A percentile compares a stretch with the other conserved stretches of the same genome.
Evolutionary conservation across 1,284 basidiomycete species (phyloP).

Genomic region (Peniophora sp.): DNA sequence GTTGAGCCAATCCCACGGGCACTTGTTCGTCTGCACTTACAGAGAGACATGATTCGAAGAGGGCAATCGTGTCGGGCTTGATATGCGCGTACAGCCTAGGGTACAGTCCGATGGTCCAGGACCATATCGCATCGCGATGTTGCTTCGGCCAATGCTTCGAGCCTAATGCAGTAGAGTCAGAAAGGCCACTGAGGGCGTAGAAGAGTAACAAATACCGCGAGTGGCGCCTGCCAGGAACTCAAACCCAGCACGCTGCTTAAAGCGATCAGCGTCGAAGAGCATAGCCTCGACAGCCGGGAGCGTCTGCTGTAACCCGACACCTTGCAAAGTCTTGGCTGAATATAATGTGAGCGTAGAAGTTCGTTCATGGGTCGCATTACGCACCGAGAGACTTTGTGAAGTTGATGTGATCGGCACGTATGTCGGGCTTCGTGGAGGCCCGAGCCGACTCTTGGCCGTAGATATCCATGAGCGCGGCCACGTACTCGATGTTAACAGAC

Average conservation of each 20-base stretch:
- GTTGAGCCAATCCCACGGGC: no score
- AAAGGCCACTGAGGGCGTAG: slow-evolving; percentile 2
- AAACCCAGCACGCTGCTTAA: slow-evolving; percentile 86
- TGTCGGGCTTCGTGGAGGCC: slow-evolving; percentile 38
- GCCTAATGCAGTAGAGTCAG: slow-evolving; percentile 32
- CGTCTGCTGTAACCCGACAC: slow-evolving; percentile 43
- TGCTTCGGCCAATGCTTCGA: slow-evolving; percentile 85
- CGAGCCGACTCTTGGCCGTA: slow-evolving; percentile 71
- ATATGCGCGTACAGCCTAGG: slow-evolving; percentile 71
- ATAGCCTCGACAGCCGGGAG: slow-evolving; percentile 52
- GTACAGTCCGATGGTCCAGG: slow-evolving; percentile 72
- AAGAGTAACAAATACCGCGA: slow-evolving; percentile 37
- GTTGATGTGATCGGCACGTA: slow-evolving; percentile 57
- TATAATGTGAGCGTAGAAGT: slow-evolving; percentile 6
- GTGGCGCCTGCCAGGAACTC: slow-evolving; percentile 79
- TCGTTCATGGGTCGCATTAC: slow-evolving; percentile 11
- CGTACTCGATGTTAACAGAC: slow-evolving; percentile 52
- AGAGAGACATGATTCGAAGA: slow-evolving; percentile 65
- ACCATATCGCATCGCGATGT: slow-evolving; percentile 62
- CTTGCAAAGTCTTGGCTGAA: slow-evolving; percentile 61
- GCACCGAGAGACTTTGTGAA: slow-evolving; percentile 67
- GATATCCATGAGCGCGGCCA: slow-evolving; percentile 43
- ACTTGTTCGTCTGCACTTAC: slow-evolving; percentile 25
- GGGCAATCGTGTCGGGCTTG: slow-evolving; percentile 75
- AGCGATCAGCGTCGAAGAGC: slow-evolving; percentile 70